Evolutionary conservation across 257 asterid genomes (phyloP).

Genomic region (Solanum okadae): DNA sequence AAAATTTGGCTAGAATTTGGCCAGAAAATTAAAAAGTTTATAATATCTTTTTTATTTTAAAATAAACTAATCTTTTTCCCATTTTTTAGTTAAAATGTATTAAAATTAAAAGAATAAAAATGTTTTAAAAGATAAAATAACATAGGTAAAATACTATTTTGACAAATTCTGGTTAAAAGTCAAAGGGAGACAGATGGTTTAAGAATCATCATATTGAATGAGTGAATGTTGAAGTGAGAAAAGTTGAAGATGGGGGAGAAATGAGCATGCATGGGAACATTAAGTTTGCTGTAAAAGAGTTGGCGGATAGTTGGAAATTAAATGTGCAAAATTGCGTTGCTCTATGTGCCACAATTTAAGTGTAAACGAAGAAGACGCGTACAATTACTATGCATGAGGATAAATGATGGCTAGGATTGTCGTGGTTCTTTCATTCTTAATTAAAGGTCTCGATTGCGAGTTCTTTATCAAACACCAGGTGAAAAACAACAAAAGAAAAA

Average conservation of each 20-base stretch:
- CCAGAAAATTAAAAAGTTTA: too few relatives aligned
- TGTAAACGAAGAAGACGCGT: not conserved
- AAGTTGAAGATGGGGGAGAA: not conserved
- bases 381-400: not conserved
- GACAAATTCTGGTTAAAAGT: not conserved
- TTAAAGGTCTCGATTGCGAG: too few relatives aligned
- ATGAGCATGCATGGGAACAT: not conserved
- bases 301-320: not conserved
- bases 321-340: not conserved
- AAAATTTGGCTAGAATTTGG: too few relatives aligned
- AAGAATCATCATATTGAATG: not conserved
- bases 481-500: not conserved
- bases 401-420: not conserved
- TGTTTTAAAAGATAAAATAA: too few relatives aligned
- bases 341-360: not conserved
- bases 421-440: too few relatives aligned
- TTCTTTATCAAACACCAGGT: rapidly evolving
- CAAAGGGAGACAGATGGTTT: not conserved
- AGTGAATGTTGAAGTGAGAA: not conserved
- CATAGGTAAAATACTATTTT: too few relatives aligned
- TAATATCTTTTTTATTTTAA: too few relatives aligned
- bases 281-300: not conserved
- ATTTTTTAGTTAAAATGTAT: too few relatives aligned
- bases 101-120: too few relatives aligned
- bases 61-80: too few relatives aligned